Base-by-base conservation (phyloP, 2,329 filamentous ascomycete genomes). In the Diaporthe eres region DNA sequence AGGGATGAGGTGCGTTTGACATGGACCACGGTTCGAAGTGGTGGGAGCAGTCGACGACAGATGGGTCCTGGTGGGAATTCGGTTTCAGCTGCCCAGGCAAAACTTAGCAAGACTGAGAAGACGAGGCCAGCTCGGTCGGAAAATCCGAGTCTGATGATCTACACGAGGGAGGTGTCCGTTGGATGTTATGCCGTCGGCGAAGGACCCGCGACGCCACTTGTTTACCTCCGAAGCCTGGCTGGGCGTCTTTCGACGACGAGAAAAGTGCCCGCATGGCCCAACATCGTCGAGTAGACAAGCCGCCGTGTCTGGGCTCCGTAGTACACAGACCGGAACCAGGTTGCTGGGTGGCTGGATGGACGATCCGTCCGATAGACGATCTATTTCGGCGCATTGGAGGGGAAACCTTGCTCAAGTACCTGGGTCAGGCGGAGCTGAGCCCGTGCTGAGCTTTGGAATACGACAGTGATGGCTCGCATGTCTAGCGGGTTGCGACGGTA, bases 1-100 rank as follows among this genome's bases (percentile, higher is more conserved):
- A 70, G 55, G 44, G 71, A 44, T 73, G 71, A 61, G 28, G 22
- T 51, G 65, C 34, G 65, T 70, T 55, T 70, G 65, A 53, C 65
- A 55, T 42, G 65, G 65, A 70, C 65, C 65, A 70, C 65, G 65
- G 65, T 70, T 55, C 65, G 28, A 51, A 31, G 42, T 70, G 15
- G 47, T 28, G 47, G 63, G 49, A 70, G 65, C 34, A 70, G 65
- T 70, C 49, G 49, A 70, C 49, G 65, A 12, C 49, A 8, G n/a
- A 55, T 70, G 65, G 47, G 63, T 70, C 65, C 47, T 55, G n/a
- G 34, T 53, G 49, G 34, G 31, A 70, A 70, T 31, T 42, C 34
- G n/a, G 49, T 70, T 70, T 72, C 55, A 63, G 71, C 71, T 65
- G 71, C 37, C 71, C 60, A 51, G 22, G 22, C 63, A 51, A 37